Evolutionary conservation across 75 land plant species (phyloP).

Genomic region (Pinus taeda): DNA sequence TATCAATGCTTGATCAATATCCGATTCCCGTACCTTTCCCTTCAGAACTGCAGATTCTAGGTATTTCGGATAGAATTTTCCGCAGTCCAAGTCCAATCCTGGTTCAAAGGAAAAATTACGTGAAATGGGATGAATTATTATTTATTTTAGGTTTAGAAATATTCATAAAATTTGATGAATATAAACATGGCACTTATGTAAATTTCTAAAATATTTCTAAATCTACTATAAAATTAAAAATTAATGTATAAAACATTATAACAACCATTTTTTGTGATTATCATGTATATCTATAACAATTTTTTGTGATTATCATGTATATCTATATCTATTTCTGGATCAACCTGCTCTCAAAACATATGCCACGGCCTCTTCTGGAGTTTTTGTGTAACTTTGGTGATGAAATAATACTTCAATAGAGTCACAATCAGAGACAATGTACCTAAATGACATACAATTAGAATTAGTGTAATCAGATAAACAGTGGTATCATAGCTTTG

Average conservation of each 20-base stretch:
- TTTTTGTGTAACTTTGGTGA: slow-evolving; percentile 16
- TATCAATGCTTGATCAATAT: slow-evolving; percentile 17
- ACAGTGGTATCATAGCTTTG: neutral
- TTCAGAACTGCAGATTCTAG: slow-evolving; percentile 18
- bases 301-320: too few relatives aligned
- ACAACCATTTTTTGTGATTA: too few relatives aligned
- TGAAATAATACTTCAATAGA: slow-evolving; percentile 30
- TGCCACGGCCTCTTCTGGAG: slow-evolving; percentile 39
- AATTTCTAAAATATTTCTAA: too few relatives aligned
- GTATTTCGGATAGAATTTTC: slow-evolving; percentile 9
- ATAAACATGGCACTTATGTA: too few relatives aligned
- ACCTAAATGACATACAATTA: slow-evolving; percentile 8
- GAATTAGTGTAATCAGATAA: neutral
- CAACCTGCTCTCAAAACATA: slow-evolving; percentile 33
- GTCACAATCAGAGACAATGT: slow-evolving; percentile 36
- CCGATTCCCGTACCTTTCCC: slow-evolving; percentile 16
- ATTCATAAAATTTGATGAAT: too few relatives aligned
- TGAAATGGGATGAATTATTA: neutral
- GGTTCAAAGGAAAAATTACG: neutral
- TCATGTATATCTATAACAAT: too few relatives aligned
- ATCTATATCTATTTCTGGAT: neutral
- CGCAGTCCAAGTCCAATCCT: slow-evolving; percentile 67
- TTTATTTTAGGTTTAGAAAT: too few relatives aligned
- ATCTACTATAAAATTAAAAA: too few relatives aligned
- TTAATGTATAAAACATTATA: too few relatives aligned